These are phyloP conservation scores for Kodamaea hsintzibuensis DNA, from an alignment of 805 yeast genomes.

Conservation along the genomic window DNA sequence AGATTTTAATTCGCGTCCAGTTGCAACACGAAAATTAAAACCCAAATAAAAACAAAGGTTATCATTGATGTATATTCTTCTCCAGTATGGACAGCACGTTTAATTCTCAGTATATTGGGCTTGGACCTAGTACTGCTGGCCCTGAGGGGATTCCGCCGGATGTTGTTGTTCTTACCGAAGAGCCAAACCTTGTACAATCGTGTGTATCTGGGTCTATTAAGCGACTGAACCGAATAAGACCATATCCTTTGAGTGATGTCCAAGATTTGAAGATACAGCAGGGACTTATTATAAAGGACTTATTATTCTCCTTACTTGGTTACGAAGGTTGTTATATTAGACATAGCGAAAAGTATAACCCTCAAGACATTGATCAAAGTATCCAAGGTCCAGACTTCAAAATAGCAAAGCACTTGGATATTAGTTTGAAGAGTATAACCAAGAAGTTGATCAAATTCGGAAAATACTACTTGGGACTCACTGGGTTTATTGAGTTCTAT, in stretches of 20 bases:
- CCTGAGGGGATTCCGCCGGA: constrained; percentile 11
- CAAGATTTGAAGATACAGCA: constrained; percentile 62
- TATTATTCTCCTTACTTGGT: constrained; percentile 67
- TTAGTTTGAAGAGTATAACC: constrained; percentile 69
- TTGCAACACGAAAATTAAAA: background rate
- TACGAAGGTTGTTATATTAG: constrained; percentile 77
- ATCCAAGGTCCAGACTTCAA: constrained; percentile 74
- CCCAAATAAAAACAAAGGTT: constrained; percentile 3
- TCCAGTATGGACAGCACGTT: constrained; percentile 7
- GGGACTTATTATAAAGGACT: constrained; percentile 67
- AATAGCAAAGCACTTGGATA: constrained; percentile 70
- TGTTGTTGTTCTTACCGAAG: constrained; percentile 17
- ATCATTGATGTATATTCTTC: constrained; percentile 1
- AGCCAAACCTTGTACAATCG: constrained; percentile 17
- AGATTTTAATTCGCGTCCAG: constrained; percentile 5
- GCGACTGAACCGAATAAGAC: constrained; percentile 27
- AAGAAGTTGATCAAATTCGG: constrained; percentile 63
- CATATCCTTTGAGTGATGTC: constrained; percentile 48
- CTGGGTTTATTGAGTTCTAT: constrained; percentile 61
- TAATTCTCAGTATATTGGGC: constrained; percentile 6
- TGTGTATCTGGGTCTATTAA: constrained; percentile 11
- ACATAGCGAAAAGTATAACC: constrained; percentile 62
- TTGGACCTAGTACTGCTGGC: constrained; percentile 6
- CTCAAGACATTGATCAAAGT: constrained; percentile 37
- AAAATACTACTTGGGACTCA: constrained; percentile 58